Evolutionary conservation across 306 rosid genomes (phyloP).

Genomic region (Castanea crenata): DNA sequence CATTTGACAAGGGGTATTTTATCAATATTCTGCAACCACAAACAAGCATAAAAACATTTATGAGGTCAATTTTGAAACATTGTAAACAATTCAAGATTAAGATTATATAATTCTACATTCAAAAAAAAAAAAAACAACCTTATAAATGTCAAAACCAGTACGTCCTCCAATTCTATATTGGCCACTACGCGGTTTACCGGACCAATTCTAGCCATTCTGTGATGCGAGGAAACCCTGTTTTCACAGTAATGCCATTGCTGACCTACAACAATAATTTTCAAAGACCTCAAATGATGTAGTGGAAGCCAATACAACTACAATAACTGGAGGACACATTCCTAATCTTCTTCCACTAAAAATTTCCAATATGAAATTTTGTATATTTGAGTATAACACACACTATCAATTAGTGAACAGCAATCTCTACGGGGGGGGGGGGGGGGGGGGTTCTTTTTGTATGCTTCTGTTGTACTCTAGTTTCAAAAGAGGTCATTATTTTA

Average conservation of each 20-base stretch:
- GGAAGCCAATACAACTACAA: neutral
- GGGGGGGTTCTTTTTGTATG: too few relatives aligned
- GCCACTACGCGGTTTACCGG: too few relatives aligned
- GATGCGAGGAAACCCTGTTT: constrained; percentile 31
- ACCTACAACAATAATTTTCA: constrained; percentile 1
- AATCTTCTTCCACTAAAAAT: neutral
- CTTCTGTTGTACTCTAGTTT: too few relatives aligned
- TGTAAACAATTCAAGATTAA: neutral
- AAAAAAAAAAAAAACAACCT: constrained; percentile 45
- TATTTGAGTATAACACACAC: too few relatives aligned
- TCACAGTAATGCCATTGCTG: constrained; percentile 17
- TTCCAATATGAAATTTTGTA: neutral
- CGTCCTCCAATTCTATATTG: too few relatives aligned
- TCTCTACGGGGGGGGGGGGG: too few relatives aligned
- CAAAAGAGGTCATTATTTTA: too few relatives aligned
- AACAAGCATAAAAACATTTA: constrained; percentile 13
- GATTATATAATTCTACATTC: constrained; percentile 2
- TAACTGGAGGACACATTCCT: neutral
- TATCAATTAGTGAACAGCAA: too few relatives aligned
- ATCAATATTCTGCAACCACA: constrained; percentile 81
- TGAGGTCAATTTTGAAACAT: constrained; percentile 2
- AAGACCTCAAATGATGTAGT: constrained; percentile 5
- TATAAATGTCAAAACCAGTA: constrained; percentile 98
- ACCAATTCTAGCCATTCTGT: too few relatives aligned
- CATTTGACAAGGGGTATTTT: constrained; percentile 75